Evolutionary conservation across 495 filamentous ascomycete genomes (phyloP), one percentile per base, ranked within the genome.

Genomic region (Corynascus novoguineensis): DNA sequence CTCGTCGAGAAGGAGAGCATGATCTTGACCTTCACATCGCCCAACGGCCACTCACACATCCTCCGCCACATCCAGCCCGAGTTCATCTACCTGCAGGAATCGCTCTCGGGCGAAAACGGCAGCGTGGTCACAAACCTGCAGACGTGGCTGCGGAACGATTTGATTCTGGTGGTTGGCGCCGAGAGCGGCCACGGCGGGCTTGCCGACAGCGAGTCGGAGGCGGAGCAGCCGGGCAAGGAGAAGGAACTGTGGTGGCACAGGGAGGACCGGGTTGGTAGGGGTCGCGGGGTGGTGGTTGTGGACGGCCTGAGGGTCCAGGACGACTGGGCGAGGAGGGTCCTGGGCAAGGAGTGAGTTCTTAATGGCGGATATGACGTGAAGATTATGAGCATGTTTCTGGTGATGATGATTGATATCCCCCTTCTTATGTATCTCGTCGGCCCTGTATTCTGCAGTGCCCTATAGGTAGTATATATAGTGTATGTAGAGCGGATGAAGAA

Each of bases 191-290:
- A 88, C 29, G 90, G 90, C 24, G 91, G 89, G 1, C 77, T 97
- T 35, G 88, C 90, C 1, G 92, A 97, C 68, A 95, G 89, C 57
- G 90, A 95, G 56, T 91, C 91, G 31, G 91, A 96, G 67, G 71
- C 75, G 0, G 82, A 84, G 61, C 66, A 66, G 51, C 68, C 76
- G 1, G 79, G 83, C 50, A 75, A 76, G 57, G 77, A 77, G 28
- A 79, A 82, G 28, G 78, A 80, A 17, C 8, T 63, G 52, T 97
- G 92, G 92, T 97, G 89, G 88, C 83, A 92, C 64, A 78, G 80
- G 48, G 83, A 87, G 63, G 86, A 87, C 28, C 81, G 85, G 32
- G 92, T 92, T 21, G 91, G 92, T 11, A 75, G 90, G 44, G 91
- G 91, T 3, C 85, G 92, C 68, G 88, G 88, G 2, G 83, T 96